phyloP scores from a whole-genome alignment of 352 stramenopile species.

The Detonula confervacea region DNA sequence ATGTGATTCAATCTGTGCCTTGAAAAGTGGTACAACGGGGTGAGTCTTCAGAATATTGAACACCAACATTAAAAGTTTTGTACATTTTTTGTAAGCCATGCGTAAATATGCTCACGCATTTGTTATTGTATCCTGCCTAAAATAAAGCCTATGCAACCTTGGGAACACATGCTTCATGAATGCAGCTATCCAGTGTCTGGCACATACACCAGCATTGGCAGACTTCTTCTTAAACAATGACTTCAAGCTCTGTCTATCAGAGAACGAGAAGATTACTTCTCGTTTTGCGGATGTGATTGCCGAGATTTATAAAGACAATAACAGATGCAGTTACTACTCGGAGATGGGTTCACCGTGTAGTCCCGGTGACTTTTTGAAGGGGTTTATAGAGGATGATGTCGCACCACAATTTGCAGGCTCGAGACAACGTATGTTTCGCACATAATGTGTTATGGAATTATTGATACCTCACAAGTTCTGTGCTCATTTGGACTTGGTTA shows the following conservation, averaged over 20 bases:
- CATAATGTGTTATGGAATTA: conserved; percentile 60
- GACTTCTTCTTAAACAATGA: conserved; percentile 93
- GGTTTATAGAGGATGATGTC: conserved; percentile 46
- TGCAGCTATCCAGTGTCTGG: conserved; percentile 96
- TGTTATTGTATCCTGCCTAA: too few relatives aligned
- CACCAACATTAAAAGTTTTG: background rate
- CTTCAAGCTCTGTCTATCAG: conserved; percentile 44
- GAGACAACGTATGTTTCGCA: conserved; percentile 85
- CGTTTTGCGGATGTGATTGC: conserved; percentile 15
- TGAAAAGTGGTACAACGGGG: background rate
- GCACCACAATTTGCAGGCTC: conserved; percentile 95
- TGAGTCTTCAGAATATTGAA: background rate
- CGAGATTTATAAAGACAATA: conserved; percentile 36
- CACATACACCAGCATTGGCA: conserved; percentile 92
- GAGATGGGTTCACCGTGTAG: conserved; percentile 10
- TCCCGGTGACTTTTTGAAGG: conserved; percentile 18
- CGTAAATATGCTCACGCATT: too few relatives aligned
- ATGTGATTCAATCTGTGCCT: background rate
- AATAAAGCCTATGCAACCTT: conserved; percentile 82
- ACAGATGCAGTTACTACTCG: conserved; percentile 54
- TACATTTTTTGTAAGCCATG: too few relatives aligned
- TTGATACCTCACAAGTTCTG: too few relatives aligned
- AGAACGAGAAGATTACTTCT: conserved; percentile 37
- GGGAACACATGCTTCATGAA: conserved; percentile 99
- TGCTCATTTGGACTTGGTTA: too few relatives aligned